A percentile compares a stretch with the other conserved stretches of the same genome.
phyloP scores from a whole-genome alignment of 805 yeast genomes.

The Pichia californica region DNA sequence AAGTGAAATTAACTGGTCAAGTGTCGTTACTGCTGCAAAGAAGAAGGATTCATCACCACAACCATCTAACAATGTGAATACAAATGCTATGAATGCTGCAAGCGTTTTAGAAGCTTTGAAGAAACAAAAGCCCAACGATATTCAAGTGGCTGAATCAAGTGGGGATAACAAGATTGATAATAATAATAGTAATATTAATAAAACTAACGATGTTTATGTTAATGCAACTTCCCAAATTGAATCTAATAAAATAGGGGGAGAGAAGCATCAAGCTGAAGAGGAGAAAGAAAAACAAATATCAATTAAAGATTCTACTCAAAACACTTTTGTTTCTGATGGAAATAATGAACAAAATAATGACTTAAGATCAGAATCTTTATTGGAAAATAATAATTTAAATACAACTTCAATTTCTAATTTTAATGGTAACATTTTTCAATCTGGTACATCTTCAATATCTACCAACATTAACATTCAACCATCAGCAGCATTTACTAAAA shows the following conservation, averaged over 20 bases:
- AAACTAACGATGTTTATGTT: no score
- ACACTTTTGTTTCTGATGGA: no score
- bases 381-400: not conserved
- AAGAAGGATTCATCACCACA: constrained; percentile 6
- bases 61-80: constrained; percentile 15
- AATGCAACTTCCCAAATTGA: no score
- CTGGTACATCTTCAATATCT: not conserved
- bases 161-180: no score
- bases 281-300: no score
- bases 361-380: no score
- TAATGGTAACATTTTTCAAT: no score
- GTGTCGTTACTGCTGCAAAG: constrained; percentile 25
- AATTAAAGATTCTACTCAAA: no score
- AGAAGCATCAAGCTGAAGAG: no score
- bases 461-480: not conserved
- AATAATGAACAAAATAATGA: no score
- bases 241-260: no score
- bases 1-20: constrained; percentile 29
- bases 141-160: constrained; percentile 5
- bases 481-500: not conserved
- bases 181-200: no score
- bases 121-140: constrained; percentile 28
- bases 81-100: constrained; percentile 32
- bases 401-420: not conserved
- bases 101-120: constrained; percentile 32